Evolutionary conservation across 495 filamentous ascomycete genomes (phyloP).

Genomic region (Tuber borchii): DNA sequence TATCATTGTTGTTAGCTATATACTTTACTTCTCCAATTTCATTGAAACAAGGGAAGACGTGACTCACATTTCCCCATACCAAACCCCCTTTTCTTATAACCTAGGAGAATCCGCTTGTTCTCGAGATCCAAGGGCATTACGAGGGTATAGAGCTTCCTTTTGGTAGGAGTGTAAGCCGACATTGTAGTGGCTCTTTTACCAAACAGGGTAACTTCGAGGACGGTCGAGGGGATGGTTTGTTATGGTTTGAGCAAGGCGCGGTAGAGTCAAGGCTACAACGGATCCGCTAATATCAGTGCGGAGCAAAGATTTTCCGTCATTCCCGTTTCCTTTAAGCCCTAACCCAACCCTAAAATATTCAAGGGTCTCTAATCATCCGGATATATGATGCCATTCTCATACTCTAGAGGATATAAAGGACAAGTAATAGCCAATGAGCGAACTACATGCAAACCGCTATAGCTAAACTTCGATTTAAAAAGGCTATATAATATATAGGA

Average conservation of each 20-base stretch:
- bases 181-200: slow-evolving; percentile 2
- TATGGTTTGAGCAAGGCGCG: neutral
- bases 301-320: neutral
- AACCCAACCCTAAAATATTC: neutral
- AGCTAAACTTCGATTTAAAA: no score
- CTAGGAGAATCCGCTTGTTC: slow-evolving; percentile 26
- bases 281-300: neutral
- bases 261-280: neutral
- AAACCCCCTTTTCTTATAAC: slow-evolving; percentile 40
- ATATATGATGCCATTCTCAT: neutral
- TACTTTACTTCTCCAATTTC: neutral
- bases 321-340: neutral
- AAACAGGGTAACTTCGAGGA: neutral
- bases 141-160: slow-evolving; percentile 40
- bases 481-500: no score
- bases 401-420: neutral
- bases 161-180: slow-evolving; percentile 18
- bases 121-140: slow-evolving; percentile 28
- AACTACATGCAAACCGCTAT: no score
- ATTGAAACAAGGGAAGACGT: slow-evolving; percentile 13
- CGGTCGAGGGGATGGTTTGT: neutral
- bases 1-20: slow-evolving; percentile 4
- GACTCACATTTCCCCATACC: slow-evolving; percentile 38
- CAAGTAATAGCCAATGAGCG: no score
- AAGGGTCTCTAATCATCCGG: neutral